Conservation (phyloP, 352 stramenopile species). For the Saprolegnia diclina region DNA sequence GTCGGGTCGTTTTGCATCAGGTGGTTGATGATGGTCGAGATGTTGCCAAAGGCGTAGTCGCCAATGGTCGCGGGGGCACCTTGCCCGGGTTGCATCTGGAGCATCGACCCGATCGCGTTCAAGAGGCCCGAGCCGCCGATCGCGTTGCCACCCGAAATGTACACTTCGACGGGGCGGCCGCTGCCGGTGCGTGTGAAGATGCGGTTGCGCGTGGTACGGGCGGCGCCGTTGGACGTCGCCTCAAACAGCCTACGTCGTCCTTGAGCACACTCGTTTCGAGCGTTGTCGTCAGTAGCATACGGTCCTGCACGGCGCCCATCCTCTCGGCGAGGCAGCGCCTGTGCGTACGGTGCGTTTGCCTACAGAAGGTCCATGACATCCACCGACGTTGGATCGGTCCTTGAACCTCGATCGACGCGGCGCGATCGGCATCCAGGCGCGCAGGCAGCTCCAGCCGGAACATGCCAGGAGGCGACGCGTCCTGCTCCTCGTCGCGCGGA, state of each 20-base stretch:
- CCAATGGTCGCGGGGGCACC: slow-evolving; percentile 56
- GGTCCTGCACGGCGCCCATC: no score
- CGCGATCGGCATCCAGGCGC: neutral
- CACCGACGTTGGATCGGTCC: no score
- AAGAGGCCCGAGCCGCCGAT: slow-evolving; percentile 45
- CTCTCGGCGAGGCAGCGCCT: no score
- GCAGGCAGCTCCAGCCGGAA: neutral
- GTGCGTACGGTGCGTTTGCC: neutral
- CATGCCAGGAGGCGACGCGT: neutral
- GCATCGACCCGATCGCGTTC: slow-evolving; percentile 53
- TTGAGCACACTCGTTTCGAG: neutral
- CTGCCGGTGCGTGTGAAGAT: slow-evolving; percentile 46
- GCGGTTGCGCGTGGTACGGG: slow-evolving; percentile 9
- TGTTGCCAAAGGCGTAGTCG: slow-evolving; percentile 81
- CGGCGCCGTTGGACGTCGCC: slow-evolving; percentile 1
- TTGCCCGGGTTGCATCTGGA: slow-evolving; percentile 31
- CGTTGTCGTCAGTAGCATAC: no score
- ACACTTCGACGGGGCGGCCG: slow-evolving; percentile 70
- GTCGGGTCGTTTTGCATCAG: slow-evolving; percentile 87
- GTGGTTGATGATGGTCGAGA: slow-evolving; percentile 81
- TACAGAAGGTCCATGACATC: neutral
- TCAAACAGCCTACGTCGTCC: neutral
- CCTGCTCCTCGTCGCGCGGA: neutral
- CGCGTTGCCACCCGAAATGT: slow-evolving; percentile 52
- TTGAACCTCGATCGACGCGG: no score